Base-by-base conservation (phyloP, 202 grass and related monocot genomes). In the Panicum hallii region DNA sequence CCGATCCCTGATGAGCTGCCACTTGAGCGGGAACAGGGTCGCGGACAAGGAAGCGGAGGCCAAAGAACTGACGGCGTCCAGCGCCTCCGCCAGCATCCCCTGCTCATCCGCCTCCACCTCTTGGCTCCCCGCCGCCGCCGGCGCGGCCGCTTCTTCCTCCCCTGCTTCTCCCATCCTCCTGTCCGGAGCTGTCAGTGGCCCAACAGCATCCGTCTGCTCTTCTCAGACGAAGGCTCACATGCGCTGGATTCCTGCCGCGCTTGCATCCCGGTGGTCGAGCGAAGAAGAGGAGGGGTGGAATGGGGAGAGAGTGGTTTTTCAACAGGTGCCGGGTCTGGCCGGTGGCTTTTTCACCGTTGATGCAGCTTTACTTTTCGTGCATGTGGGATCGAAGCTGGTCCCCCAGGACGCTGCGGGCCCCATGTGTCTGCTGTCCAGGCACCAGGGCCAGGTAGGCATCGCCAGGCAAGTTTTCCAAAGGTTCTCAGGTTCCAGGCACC, bases 21-120 rank as follows among this genome's bases (percentile, higher is more conserved):
- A 99, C 85, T 97, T 99, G 30, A 72, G 53, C 23, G 92, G 91
- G 82, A 99, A 99, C 7, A 91, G 74, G 64, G 87, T 76, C 7
- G 83, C 82, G 34, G 90, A 86, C 71, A 91, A 79, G 6, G 93
- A 90, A 6, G 81, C 85, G 0, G 83, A 92, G 64, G 91, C 81
- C 44, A 94, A 5, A 0, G 57, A 82, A 2, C 9, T 74, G 45
- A 97, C 55, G 70, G 82, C 71, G 17, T 90, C 82, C 65, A 78
- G 60, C 52, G 88, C 82, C 53, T 75, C 65, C 47, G 62, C 67
- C 32, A 84, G 50, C 11, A 17, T 67, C 28, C 62, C 40, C 26
- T 85, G 85, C 79, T 90, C 89, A 11, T 72, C 78, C 36, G 77
- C 48, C 73, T 82, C 75, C 30, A 49, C 67, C 76, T 76, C 78